Base-by-base conservation (phyloP, 2,329 filamentous ascomycete genomes). In the Aureobasidium sp. region DNA sequence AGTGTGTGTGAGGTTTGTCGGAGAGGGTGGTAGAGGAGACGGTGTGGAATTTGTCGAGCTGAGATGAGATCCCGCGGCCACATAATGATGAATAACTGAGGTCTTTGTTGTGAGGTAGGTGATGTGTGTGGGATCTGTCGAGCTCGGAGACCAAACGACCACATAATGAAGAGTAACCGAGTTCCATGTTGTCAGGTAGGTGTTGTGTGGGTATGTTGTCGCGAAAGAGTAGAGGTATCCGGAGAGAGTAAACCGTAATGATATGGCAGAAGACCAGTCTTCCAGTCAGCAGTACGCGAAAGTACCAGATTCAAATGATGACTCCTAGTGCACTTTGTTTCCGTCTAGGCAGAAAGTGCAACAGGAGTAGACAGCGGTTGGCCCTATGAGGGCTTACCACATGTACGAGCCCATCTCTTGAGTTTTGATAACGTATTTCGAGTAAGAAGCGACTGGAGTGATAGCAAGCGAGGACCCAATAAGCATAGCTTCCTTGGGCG, bases 351-450 rank as follows among this genome's bases (percentile, higher is more conserved):
- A 57, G 46, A 61, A 58, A 46, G 60, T 61, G 35, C 51, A 23
- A 29, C 21, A 51, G 51, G 51, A 50, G 31, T 42, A 35, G 37
- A 61, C 43, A 57, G 60, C 60, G 53, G 46, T 43, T 50, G 43
- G 60, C 60, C 60, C 53, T 51, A 35, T 27, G 21, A 21, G 53
- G 60, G 53, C 60, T 61, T 61, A 61, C 60, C 60, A 61, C 60
- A 38, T 45, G 46, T 50, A 47, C 25, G 46, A 58, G 40, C 53
- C 60, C 60, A 61, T 61, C 45, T 61, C 38, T 57, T 57, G 43
- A 45, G 8, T 37, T 23, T 57, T 51, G 51, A 29, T 35, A 27
- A 42, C 25, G 19, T 21, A 50, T 45, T 57, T 61, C 42, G 51
- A 49, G 46, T 58, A 51, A 40, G 60, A 38, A 46, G 60, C 54